Conservation (phyloP, 176 grass and related monocot species). For the Alopecurus myosuroides region DNA sequence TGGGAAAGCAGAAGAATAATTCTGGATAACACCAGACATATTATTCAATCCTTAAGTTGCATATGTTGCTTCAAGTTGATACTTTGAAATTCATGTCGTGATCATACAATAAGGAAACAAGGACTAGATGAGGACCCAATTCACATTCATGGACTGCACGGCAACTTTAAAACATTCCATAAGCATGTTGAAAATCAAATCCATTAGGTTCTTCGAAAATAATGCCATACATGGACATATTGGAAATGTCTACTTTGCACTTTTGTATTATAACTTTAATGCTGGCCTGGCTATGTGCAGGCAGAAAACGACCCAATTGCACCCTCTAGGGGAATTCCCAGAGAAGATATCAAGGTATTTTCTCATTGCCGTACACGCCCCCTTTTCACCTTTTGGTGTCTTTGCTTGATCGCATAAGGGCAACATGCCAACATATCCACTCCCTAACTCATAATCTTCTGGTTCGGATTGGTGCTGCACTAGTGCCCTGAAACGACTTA, state of each 20-base stretch:
- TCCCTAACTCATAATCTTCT: not conserved
- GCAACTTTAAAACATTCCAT: not conserved
- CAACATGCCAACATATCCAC: not conserved
- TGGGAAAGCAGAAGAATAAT: not conserved
- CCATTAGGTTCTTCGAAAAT: not conserved
- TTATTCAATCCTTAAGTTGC: not conserved
- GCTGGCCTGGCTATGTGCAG: conserved; percentile 37
- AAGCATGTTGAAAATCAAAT: not conserved
- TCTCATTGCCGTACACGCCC: not conserved
- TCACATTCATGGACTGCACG: not conserved
- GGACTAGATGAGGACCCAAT: not conserved
- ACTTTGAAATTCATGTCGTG: not conserved
- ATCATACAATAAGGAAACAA: not conserved
- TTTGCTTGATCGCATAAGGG: not conserved
- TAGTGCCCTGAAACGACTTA: not conserved
- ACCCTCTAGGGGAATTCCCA: conserved; percentile 89
- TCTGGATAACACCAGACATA: not conserved
- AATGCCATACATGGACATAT: not conserved
- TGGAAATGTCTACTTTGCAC: not conserved
- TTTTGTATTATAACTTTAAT: conserved; percentile 29
- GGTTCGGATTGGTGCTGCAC: not conserved
- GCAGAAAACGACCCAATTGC: conserved; percentile 92
- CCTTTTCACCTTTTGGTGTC: not conserved
- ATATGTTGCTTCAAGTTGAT: not conserved
- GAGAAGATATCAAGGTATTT: conserved; percentile 88